Evolutionary conservation across 768 basidiomycete species (phyloP).

Genomic region (Strobilomyces dryophilus): DNA sequence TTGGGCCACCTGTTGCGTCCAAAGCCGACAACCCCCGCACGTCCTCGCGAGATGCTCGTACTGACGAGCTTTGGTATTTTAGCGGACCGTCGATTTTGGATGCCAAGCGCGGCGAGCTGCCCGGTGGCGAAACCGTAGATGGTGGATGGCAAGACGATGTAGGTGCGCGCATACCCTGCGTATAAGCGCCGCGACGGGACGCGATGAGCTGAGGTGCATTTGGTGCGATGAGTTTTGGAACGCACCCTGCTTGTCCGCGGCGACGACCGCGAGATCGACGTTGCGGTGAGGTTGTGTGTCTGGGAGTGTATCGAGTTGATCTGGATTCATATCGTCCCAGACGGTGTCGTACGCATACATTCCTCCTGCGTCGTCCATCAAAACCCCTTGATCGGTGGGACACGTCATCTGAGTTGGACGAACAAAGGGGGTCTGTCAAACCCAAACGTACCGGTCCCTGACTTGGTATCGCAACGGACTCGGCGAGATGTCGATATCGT

Average conservation of each 20-base stretch:
- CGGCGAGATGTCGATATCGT: background rate
- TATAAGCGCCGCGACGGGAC: background rate
- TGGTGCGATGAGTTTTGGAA: background rate
- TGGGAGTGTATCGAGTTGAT: slow-evolving; percentile 43
- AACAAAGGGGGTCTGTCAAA: no score
- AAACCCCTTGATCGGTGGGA: slow-evolving; percentile 29
- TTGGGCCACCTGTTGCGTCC: slow-evolving; percentile 60
- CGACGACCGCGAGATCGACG: slow-evolving; percentile 43
- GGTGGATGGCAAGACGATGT: background rate
- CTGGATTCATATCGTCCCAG: slow-evolving; percentile 45
- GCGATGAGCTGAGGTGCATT: background rate
- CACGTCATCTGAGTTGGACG: background rate
- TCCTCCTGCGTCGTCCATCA: slow-evolving; percentile 42
- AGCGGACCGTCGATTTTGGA: slow-evolving; percentile 46
- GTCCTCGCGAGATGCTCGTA: slow-evolving; percentile 42
- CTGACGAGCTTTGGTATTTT: slow-evolving; percentile 50
- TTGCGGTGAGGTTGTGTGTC: slow-evolving; percentile 42
- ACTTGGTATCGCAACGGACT: slow-evolving; percentile 26
- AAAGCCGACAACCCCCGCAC: slow-evolving; percentile 50
- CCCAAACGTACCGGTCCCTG: slow-evolving; percentile 40
- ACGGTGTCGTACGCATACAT: slow-evolving; percentile 34
- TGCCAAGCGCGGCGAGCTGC: slow-evolving; percentile 25
- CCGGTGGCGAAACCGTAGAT: slow-evolving; percentile 34
- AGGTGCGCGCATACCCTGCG: background rate
- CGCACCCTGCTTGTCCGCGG: slow-evolving; percentile 34